Conservation (phyloP, 345 rosid genomes). For the Bruguiera sexangula region DNA sequence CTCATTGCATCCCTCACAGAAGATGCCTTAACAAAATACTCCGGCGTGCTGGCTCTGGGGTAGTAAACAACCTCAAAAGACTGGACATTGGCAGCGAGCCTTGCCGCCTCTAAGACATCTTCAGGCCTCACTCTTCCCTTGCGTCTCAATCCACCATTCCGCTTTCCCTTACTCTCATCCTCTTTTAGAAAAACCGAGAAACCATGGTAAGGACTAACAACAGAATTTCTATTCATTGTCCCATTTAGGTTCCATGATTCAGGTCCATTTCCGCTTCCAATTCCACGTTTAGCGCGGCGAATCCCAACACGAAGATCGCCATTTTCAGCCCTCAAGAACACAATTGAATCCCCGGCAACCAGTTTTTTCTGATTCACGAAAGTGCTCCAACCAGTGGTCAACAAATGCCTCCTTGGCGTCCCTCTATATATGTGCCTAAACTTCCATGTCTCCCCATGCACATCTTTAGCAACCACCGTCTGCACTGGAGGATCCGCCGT, state of each 20-base stretch:
- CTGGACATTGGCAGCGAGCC: slow-evolving; percentile 21
- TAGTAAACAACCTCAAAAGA: slow-evolving; percentile 27
- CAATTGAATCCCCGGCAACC: slow-evolving; percentile 30
- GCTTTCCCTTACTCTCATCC: slow-evolving; percentile 18
- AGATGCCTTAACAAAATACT: slow-evolving; percentile 26
- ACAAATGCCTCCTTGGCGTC: slow-evolving; percentile 31
- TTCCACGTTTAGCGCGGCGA: slow-evolving; percentile 27
- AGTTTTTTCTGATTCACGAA: slow-evolving; percentile 32
- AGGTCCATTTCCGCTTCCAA: slow-evolving; percentile 19
- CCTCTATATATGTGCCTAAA: slow-evolving; percentile 32
- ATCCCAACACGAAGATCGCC: slow-evolving; percentile 33
- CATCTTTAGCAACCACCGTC: slow-evolving; percentile 39
- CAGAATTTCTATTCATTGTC: neutral
- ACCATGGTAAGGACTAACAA: slow-evolving; percentile 9
- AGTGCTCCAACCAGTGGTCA: slow-evolving; percentile 33
- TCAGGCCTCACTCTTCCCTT: slow-evolving; percentile 24
- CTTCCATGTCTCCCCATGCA: slow-evolving; percentile 31
- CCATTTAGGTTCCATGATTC: slow-evolving; percentile 17
- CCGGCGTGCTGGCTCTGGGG: slow-evolving; percentile 27
- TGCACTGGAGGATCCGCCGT: slow-evolving; percentile 75
- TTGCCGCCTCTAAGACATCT: slow-evolving; percentile 23
- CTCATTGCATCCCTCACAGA: slow-evolving; percentile 22
- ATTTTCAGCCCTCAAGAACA: slow-evolving; percentile 27
- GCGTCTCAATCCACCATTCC: slow-evolving; percentile 12
- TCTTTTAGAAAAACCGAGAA: slow-evolving; percentile 22